phyloP scores from a whole-genome alignment of 2,329 filamentous ascomycete genomes.

The Paecilomyces fulvus region DNA sequence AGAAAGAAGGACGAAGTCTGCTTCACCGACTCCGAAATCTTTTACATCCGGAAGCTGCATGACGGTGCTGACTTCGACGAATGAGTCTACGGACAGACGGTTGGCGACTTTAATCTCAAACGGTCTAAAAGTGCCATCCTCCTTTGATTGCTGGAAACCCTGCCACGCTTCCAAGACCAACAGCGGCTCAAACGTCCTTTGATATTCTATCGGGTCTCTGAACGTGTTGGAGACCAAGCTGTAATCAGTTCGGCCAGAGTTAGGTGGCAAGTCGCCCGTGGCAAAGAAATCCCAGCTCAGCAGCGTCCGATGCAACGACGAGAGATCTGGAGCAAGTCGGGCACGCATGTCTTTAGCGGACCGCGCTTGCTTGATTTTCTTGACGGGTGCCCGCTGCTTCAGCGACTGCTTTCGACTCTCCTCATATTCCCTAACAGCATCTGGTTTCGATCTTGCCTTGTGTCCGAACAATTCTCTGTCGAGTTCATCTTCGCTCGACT shows the following conservation, averaged over 20 bases:
- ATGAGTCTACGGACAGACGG: conserved; percentile 83
- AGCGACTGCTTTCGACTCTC: conserved; percentile 40
- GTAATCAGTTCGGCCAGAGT: conserved; percentile 60
- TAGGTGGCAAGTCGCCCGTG: conserved; percentile 73
- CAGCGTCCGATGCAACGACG: conserved; percentile 73
- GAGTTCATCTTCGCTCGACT: conserved; percentile 65
- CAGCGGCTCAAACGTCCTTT: conserved; percentile 81
- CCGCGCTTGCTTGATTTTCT: conserved; percentile 70
- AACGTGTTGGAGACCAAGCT: conserved; percentile 71
- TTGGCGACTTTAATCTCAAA: conserved; percentile 85
- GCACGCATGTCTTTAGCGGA: conserved; percentile 92
- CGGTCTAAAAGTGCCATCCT: conserved; percentile 70
- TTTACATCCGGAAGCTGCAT: conserved; percentile 64
- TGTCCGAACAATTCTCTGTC: conserved; percentile 59
- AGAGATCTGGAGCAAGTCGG: conserved; percentile 80
- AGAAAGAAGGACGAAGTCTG: conserved; percentile 83
- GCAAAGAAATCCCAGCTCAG: conserved; percentile 95
- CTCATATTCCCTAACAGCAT: conserved; percentile 38
- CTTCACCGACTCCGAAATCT: conserved; percentile 67
- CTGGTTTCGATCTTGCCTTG: conserved; percentile 29
- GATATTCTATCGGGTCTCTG: conserved; percentile 66
- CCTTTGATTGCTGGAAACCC: conserved; percentile 79
- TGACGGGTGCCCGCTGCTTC: conserved; percentile 63
- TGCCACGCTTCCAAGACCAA: conserved; percentile 93
- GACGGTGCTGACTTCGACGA: conserved; percentile 80